Percentiles rank a stretch among this genome's conserved stretches.
phyloP scores from a whole-genome alignment of 148 eudicot genomes.

The Mesembryanthemum crystallinum region DNA sequence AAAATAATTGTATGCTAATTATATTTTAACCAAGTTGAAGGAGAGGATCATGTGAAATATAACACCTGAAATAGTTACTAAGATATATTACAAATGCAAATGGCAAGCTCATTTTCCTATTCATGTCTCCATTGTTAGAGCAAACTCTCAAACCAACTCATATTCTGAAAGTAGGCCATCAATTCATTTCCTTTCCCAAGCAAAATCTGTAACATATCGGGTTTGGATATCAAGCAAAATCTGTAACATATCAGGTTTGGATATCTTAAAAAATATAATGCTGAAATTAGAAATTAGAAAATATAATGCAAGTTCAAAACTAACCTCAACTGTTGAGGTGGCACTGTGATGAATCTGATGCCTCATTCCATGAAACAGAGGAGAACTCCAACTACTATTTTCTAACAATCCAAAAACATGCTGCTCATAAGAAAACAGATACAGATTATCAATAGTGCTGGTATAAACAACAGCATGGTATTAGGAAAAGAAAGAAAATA shows the following conservation, averaged over 20 bases:
- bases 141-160: background rate
- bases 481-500: background rate
- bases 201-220: background rate
- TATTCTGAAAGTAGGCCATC: background rate
- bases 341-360: slow-evolving; percentile 54
- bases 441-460: background rate
- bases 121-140: background rate
- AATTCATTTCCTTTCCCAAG: background rate
- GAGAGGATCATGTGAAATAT: background rate
- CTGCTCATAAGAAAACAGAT: slow-evolving; percentile 58
- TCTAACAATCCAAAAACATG: slow-evolving; percentile 62
- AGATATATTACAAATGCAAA: background rate
- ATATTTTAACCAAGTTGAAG: background rate
- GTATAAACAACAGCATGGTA: background rate
- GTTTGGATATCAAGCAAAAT: background rate
- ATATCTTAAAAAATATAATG: background rate
- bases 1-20: background rate
- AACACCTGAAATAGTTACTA: background rate
- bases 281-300: slow-evolving; percentile 10
- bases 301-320: slow-evolving; percentile 24
- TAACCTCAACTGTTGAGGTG: slow-evolving; percentile 62
- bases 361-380: slow-evolving; percentile 35
- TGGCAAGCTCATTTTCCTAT: background rate
- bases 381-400: slow-evolving; percentile 37
- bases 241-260: background rate